A percentile compares a stretch with the other conserved stretches of the same genome.
Conservation (phyloP, 768 basidiomycete genomes). For the Chiua virens region DNA sequence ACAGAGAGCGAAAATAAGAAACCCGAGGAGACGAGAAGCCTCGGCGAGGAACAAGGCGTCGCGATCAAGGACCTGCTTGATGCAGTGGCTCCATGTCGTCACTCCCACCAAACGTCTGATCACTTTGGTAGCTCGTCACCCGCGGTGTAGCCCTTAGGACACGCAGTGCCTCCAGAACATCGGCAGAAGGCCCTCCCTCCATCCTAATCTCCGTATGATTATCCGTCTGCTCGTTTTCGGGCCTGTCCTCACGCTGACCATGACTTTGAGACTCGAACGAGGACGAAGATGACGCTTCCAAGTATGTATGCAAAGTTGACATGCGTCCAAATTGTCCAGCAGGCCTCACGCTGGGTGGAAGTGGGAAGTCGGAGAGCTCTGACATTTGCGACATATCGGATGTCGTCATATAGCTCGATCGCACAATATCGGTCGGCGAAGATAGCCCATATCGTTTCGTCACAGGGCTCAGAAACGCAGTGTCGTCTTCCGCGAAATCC, state of each 20-base stretch:
- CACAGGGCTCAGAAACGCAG: slow-evolving; percentile 12
- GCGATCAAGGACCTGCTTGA: slow-evolving; percentile 10
- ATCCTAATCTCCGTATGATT: not conserved
- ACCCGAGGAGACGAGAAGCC: not conserved
- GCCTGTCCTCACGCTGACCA: not conserved
- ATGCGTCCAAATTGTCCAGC: slow-evolving; percentile 31
- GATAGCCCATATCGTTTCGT: slow-evolving; percentile 20
- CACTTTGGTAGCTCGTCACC: slow-evolving; percentile 11
- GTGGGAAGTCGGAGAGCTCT: slow-evolving; percentile 69
- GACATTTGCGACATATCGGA: slow-evolving; percentile 66
- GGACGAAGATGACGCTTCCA: slow-evolving; percentile 24
- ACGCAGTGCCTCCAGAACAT: slow-evolving; percentile 15
- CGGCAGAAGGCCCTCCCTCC: slow-evolving; percentile 3
- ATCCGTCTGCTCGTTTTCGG: not conserved
- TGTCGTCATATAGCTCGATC: slow-evolving; percentile 63
- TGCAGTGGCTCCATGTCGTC: slow-evolving; percentile 23
- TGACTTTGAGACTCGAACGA: not conserved
- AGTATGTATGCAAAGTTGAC: slow-evolving; percentile 47
- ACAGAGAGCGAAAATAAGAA: not conserved
- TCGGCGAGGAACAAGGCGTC: not conserved
- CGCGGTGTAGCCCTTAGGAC: slow-evolving; percentile 7
- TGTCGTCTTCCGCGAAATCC: not conserved
- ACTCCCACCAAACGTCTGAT: slow-evolving; percentile 26
- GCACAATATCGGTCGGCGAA: slow-evolving; percentile 33
- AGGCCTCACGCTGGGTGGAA: slow-evolving; percentile 45